These are phyloP conservation scores for Colletotrichum acutatum DNA, from an alignment of 2,329 filamentous ascomycete species.

Conservation along the genomic window DNA sequence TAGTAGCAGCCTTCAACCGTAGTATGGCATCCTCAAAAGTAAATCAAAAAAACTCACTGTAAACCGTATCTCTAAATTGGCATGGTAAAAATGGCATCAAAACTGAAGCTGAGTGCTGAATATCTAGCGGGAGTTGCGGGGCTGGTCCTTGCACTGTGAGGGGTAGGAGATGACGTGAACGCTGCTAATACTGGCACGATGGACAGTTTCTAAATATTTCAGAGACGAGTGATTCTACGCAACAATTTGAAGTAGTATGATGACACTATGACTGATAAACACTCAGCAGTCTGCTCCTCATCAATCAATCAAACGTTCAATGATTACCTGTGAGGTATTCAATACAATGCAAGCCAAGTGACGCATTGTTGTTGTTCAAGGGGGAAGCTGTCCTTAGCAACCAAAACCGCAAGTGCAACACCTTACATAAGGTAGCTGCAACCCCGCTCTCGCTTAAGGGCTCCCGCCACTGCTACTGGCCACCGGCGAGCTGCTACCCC, in stretches of 20 bases:
- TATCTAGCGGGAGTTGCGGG: neutral
- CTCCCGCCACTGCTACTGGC: conserved; percentile 18
- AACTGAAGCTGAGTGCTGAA: neutral
- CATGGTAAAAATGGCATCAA: neutral
- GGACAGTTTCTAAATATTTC: neutral
- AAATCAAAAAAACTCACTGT: neutral
- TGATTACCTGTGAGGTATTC: too few relatives aligned
- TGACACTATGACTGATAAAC: too few relatives aligned
- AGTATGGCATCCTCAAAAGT: neutral
- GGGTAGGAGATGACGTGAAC: conserved; percentile 37
- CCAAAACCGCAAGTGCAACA: conserved; percentile 10
- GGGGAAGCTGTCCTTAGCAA: conserved; percentile 17
- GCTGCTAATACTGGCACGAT: neutral
- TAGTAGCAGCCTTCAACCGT: neutral
- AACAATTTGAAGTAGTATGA: too few relatives aligned
- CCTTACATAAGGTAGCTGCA: conserved; percentile 33
- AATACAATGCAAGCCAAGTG: neutral
- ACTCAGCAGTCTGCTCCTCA: too few relatives aligned
- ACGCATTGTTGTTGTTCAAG: neutral
- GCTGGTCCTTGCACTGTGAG: conserved; percentile 31
- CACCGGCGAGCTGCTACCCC: conserved; percentile 26
- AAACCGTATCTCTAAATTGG: neutral
- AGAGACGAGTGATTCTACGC: too few relatives aligned
- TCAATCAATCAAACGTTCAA: too few relatives aligned
- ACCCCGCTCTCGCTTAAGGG: conserved; percentile 30